These are phyloP conservation scores for Gonium pectorale DNA, from an alignment of 139 green algal species.

Conservation along the genomic window DNA sequence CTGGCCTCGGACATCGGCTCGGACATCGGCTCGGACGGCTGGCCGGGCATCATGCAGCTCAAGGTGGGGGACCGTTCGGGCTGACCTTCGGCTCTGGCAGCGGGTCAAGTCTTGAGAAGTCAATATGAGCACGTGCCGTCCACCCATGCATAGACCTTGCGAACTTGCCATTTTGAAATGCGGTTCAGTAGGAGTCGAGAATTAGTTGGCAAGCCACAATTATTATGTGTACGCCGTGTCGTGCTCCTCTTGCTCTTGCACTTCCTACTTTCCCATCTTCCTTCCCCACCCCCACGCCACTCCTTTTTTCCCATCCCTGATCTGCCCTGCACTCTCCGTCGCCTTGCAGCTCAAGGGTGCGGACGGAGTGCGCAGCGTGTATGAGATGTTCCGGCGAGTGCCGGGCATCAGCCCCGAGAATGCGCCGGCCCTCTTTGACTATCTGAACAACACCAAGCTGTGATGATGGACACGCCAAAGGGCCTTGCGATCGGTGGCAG, in stretches of 20 bases:
- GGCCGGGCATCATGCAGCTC: constrained; percentile 53
- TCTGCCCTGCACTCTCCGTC: not conserved
- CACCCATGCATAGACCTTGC: too few species aligned
- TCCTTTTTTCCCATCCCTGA: too few species aligned
- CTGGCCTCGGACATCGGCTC: constrained; percentile 47
- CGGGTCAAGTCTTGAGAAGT: too few species aligned
- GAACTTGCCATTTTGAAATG: too few species aligned
- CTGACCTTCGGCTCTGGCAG: too few species aligned
- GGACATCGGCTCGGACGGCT: constrained; percentile 58
- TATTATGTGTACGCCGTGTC: too few species aligned
- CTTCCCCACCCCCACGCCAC: not conserved
- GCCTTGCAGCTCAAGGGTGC: constrained; percentile 31
- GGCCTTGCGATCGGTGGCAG: too few species aligned
- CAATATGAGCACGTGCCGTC: too few species aligned
- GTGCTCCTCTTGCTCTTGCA: too few species aligned
- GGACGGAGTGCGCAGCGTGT: constrained; percentile 48
- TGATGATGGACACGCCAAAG: not conserved
- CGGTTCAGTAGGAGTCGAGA: too few species aligned
- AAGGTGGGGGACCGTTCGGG: constrained; percentile 40
- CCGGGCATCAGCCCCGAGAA: constrained; percentile 47
- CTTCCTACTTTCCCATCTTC: too few species aligned
- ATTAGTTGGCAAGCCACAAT: too few species aligned
- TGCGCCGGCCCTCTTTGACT: constrained; percentile 67
- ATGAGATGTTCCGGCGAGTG: constrained; percentile 49
- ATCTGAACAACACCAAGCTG: constrained; percentile 54